phyloP scores from a whole-genome alignment of 2,329 filamentous ascomycete genomes.

The Colletotrichum sp. region DNA sequence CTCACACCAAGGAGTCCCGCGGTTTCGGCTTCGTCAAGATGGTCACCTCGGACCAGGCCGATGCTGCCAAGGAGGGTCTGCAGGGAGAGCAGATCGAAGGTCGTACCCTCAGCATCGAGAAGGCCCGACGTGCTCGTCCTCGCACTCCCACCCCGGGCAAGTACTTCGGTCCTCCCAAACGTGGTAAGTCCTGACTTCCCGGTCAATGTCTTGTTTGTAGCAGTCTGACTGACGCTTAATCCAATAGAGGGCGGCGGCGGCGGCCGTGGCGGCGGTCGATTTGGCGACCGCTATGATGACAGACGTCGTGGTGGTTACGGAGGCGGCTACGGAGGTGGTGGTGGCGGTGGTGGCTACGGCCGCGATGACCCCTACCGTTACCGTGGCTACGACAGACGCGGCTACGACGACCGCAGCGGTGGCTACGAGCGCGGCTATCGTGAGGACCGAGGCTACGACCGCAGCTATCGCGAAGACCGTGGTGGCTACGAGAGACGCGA shows the following conservation, averaged over 20 bases:
- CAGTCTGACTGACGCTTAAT: background rate
- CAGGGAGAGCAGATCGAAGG: constrained; percentile 96
- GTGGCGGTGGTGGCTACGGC: constrained; percentile 45
- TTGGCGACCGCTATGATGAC: constrained; percentile 66
- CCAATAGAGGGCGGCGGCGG: constrained; percentile 47
- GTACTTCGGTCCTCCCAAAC: constrained; percentile 98
- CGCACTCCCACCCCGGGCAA: constrained; percentile 97
- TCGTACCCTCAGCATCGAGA: constrained; percentile 96
- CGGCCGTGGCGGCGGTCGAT: constrained; percentile 50
- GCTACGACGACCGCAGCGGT: constrained; percentile 32
- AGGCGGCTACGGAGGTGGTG: constrained; percentile 37
- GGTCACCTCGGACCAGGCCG: constrained; percentile 91
- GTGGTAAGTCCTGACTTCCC: constrained; percentile 68
- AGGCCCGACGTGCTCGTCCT: constrained; percentile 92
- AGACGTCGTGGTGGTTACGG: constrained; percentile 68
- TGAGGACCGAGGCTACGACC: constrained; percentile 51
- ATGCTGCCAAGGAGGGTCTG: constrained; percentile 94
- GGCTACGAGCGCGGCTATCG: constrained; percentile 58
- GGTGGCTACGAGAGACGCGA: constrained; percentile 63
- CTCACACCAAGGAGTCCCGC: constrained; percentile 97
- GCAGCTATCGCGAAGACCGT: constrained; percentile 54
- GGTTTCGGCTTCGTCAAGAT: constrained; percentile 99
- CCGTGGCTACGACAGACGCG: constrained; percentile 53
- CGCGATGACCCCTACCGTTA: constrained; percentile 65
- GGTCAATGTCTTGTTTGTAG: background rate